Evolutionary conservation across 2,329 filamentous ascomycete genomes (phyloP).

Genomic region (Colletotrichum gigasporum): DNA sequence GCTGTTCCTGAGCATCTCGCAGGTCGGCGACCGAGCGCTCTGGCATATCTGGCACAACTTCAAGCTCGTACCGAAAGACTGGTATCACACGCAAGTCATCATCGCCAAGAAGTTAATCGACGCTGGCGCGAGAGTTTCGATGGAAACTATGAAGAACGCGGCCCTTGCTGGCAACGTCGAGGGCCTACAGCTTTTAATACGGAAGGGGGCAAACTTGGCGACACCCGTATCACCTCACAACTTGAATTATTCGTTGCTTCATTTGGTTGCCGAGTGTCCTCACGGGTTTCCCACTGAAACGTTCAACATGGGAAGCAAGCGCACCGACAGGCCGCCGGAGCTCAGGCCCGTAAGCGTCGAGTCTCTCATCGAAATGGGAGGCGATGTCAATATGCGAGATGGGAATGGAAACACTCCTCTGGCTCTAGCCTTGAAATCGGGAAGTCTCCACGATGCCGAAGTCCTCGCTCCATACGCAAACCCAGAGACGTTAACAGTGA

Average conservation of each 20-base stretch:
- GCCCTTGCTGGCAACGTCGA: background rate
- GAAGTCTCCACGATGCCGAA: background rate
- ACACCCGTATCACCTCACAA: background rate
- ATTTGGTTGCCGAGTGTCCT: too few species aligned
- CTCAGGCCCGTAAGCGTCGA: too few species aligned
- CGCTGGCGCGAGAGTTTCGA: background rate
- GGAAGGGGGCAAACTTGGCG: background rate
- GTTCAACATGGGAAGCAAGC: too few species aligned
- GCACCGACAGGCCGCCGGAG: too few species aligned
- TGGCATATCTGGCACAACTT: background rate
- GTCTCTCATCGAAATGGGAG: background rate
- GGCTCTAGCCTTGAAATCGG: background rate
- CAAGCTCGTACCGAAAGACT: background rate
- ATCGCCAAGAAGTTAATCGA: background rate
- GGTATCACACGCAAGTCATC: background rate
- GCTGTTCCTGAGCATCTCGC: background rate
- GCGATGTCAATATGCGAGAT: background rate
- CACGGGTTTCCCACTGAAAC: too few species aligned
- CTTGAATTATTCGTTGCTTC: too few species aligned
- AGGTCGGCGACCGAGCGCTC: background rate
- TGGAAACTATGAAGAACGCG: background rate
- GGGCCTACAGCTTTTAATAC: background rate
- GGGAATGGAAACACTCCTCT: too few species aligned
- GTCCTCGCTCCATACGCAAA: background rate
- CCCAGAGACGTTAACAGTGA: background rate